These are phyloP conservation scores for Gillenia trifoliata DNA, from an alignment of 306 rosid genomes.

Conservation along the genomic window DNA sequence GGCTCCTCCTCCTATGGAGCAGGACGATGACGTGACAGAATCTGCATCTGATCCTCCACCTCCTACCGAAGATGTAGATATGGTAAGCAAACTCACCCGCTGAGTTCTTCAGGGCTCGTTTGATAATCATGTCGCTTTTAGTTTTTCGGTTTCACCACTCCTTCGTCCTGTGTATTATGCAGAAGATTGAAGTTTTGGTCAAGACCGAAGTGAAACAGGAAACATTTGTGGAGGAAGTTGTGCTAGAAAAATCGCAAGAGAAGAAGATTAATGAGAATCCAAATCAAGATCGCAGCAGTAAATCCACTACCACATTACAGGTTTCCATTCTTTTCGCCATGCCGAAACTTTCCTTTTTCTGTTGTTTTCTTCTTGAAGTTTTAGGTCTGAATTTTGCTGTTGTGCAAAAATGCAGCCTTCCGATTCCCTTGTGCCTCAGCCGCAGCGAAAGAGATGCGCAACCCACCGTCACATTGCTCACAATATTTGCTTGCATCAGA, in stretches of 20 bases:
- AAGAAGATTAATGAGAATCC: constrained; percentile 34
- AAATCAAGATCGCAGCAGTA: constrained; percentile 22
- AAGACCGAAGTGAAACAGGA: constrained; percentile 35
- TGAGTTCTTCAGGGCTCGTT: neutral
- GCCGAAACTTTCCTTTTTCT: neutral
- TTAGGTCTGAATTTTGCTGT: neutral
- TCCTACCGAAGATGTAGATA: constrained; percentile 17
- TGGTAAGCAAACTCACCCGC: constrained; percentile 26
- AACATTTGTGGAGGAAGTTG: constrained; percentile 21
- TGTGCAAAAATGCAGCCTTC: constrained; percentile 39
- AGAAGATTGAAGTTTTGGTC: constrained; percentile 33
- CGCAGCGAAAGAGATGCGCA: constrained; percentile 47
- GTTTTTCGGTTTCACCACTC: neutral
- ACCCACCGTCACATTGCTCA: constrained; percentile 67
- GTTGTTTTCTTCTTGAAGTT: neutral
- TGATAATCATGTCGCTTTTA: neutral
- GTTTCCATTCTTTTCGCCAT: constrained; percentile 21
- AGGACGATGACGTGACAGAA: constrained; percentile 20
- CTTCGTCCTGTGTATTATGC: constrained; percentile 11
- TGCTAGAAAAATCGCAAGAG: constrained; percentile 27
- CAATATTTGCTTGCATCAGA: constrained; percentile 53
- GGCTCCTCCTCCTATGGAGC: constrained; percentile 65
- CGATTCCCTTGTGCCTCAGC: constrained; percentile 33
- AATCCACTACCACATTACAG: constrained; percentile 20
- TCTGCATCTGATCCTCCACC: constrained; percentile 28